phyloP scores from a whole-genome alignment of 164 flowering plant genomes.

The Akebia trifoliata region DNA sequence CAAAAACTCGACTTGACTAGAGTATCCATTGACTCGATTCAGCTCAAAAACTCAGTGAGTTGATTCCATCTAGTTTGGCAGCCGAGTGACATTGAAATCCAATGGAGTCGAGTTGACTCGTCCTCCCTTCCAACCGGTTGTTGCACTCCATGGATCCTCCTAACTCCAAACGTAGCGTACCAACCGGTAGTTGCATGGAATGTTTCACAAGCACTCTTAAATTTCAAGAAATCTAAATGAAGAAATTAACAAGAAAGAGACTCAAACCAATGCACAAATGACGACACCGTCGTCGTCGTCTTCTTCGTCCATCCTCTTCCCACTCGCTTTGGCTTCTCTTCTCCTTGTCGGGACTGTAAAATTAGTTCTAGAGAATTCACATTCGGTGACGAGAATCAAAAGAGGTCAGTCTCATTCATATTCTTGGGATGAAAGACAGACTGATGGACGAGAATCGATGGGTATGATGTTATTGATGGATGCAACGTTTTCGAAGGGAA shows the following conservation, averaged over 20 bases:
- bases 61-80: too few relatives aligned
- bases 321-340: constrained; percentile 38
- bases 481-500: constrained; percentile 77
- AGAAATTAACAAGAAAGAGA: not conserved
- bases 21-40: too few relatives aligned
- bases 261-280: not conserved
- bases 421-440: not conserved
- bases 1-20: too few relatives aligned
- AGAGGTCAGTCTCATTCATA: constrained; percentile 2
- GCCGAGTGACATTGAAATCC: too few relatives aligned
- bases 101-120: too few relatives aligned
- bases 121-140: too few relatives aligned
- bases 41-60: too few relatives aligned
- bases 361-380: constrained; percentile 32
- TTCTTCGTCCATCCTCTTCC: constrained; percentile 26
- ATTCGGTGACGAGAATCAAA: constrained; percentile 18
- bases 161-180: too few relatives aligned
- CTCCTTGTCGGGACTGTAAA: constrained; percentile 40
- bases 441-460: not conserved
- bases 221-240: constrained; percentile 14
- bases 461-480: constrained; percentile 25
- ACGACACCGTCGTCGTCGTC: constrained; percentile 4
- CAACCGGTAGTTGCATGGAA: constrained; percentile 36
- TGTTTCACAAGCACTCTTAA: constrained; percentile 15
- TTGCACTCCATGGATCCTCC: too few relatives aligned